phyloP scores from a whole-genome alignment of 2,329 filamentous ascomycete species.

The Neobulgaria alba region DNA sequence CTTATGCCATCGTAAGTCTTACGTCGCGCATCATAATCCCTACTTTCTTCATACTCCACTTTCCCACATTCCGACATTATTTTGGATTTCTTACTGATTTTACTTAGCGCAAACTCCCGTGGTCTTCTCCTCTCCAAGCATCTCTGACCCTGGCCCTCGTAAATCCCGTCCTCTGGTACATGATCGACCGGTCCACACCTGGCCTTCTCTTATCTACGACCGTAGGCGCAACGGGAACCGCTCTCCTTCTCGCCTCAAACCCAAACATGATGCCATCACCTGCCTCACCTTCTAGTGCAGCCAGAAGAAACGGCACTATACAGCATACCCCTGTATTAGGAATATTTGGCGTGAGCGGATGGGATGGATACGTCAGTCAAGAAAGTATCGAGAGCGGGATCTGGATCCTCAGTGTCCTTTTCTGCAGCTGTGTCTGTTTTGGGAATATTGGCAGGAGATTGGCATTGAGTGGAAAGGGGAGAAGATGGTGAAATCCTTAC shows the following conservation, averaged over 20 bases:
- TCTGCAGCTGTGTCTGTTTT: constrained; percentile 92
- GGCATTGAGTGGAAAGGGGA: constrained; percentile 31
- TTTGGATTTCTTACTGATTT: constrained; percentile 8
- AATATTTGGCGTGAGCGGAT: constrained; percentile 8
- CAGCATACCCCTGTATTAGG: constrained; percentile 6
- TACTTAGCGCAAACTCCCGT: constrained; percentile 71
- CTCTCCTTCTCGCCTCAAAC: constrained; percentile 63
- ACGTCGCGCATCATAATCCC: background rate
- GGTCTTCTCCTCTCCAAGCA: constrained; percentile 91
- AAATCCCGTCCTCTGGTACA: constrained; percentile 92
- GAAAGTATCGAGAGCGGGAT: constrained; percentile 65
- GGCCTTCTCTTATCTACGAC: constrained; percentile 72
- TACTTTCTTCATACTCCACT: background rate
- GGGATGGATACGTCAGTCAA: constrained; percentile 49
- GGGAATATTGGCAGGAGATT: constrained; percentile 86
- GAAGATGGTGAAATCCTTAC: background rate
- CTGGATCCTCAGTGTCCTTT: constrained; percentile 89
- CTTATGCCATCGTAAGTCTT: constrained; percentile 69
- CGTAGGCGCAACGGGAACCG: constrained; percentile 67
- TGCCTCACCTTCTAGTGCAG: constrained; percentile 27
- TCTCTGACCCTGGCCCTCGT: constrained; percentile 81
- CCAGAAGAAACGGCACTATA: constrained; percentile 9
- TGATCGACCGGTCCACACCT: constrained; percentile 81
- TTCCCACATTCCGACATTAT: background rate
- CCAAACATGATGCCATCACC: constrained; percentile 70